These are phyloP conservation scores for Fragilaria crotonensis DNA, from an alignment of 108 stramenopile species.

Conservation along the genomic window DNA sequence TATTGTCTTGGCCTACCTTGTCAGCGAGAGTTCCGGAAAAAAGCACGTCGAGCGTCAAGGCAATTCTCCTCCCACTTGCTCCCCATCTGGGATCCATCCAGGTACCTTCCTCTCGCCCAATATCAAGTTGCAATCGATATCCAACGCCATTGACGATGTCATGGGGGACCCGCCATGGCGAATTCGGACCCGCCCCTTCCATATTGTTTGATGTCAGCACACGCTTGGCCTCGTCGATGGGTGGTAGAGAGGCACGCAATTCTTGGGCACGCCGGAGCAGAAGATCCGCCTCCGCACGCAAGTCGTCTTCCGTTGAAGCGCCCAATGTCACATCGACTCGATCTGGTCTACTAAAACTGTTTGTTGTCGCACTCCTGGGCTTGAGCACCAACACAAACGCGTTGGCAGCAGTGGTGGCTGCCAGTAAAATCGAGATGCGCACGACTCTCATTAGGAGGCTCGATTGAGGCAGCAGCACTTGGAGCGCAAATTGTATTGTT, in stretches of 20 bases:
- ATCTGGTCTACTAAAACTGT: no score
- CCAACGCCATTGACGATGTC: conserved; percentile 4
- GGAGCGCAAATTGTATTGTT: no score
- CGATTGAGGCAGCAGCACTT: no score
- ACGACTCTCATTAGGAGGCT: no score
- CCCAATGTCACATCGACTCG: no score
- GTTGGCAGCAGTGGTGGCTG: no score
- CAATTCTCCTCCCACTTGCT: conserved; percentile 55
- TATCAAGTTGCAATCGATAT: conserved; percentile 53
- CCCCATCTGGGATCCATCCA: conserved; percentile 86
- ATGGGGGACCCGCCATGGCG: conserved; percentile 3
- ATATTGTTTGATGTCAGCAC: neutral
- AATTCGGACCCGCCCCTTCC: conserved; percentile 3
- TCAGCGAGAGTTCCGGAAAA: conserved; percentile 22
- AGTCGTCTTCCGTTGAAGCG: conserved; percentile 6
- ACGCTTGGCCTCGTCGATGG: neutral
- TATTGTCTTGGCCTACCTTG: conserved; percentile 17
- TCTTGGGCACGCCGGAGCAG: conserved; percentile 20
- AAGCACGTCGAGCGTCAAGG: conserved; percentile 52
- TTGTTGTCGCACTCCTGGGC: no score
- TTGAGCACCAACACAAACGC: no score
- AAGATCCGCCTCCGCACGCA: conserved; percentile 16
- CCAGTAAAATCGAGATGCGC: no score
- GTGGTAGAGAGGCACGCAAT: conserved; percentile 20
- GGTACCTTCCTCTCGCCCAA: conserved; percentile 69